Evolutionary conservation across 2,329 filamentous ascomycete species (phyloP).

Genomic region (Diaporthe aspalathi): DNA sequence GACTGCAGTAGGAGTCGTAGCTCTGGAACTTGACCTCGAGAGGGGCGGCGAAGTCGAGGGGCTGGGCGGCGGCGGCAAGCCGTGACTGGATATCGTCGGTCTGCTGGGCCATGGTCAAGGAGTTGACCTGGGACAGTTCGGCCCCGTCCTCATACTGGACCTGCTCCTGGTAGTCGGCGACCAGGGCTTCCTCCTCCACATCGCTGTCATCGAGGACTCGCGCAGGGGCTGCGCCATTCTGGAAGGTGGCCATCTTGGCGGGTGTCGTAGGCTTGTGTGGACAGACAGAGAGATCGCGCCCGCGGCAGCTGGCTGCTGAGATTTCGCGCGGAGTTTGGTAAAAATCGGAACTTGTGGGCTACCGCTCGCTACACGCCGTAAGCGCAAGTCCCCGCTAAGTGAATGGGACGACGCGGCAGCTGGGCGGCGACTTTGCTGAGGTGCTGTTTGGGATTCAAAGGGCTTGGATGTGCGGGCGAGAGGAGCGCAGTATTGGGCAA

Average conservation of each 20-base stretch:
- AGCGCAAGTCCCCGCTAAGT: slow-evolving; percentile 38
- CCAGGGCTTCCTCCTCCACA: slow-evolving; percentile 94
- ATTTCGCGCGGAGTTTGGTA: slow-evolving; percentile 34
- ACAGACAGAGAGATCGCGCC: slow-evolving; percentile 44
- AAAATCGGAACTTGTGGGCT: slow-evolving; percentile 38
- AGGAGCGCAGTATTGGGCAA: not conserved
- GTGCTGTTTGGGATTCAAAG: slow-evolving; percentile 38
- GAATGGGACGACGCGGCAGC: slow-evolving; percentile 6
- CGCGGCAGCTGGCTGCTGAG: slow-evolving; percentile 41
- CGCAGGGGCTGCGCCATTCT: slow-evolving; percentile 70
- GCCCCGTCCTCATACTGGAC: slow-evolving; percentile 91
- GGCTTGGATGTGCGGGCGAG: not conserved
- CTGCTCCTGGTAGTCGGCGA: slow-evolving; percentile 95
- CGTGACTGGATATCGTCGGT: slow-evolving; percentile 93
- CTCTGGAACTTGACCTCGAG: slow-evolving; percentile 98
- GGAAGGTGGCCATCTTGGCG: slow-evolving; percentile 69
- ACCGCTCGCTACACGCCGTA: slow-evolving; percentile 19
- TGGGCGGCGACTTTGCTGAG: not conserved
- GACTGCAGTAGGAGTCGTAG: slow-evolving; percentile 99
- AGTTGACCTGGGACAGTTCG: slow-evolving; percentile 81
- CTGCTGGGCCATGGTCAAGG: slow-evolving; percentile 77
- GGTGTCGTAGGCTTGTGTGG: slow-evolving; percentile 54
- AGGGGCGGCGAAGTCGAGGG: slow-evolving; percentile 94
- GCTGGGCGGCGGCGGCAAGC: slow-evolving; percentile 90
- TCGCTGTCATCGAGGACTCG: slow-evolving; percentile 83